Base-by-base conservation (phyloP, 441 rosid species). In the Populus trichocarpa region DNA sequence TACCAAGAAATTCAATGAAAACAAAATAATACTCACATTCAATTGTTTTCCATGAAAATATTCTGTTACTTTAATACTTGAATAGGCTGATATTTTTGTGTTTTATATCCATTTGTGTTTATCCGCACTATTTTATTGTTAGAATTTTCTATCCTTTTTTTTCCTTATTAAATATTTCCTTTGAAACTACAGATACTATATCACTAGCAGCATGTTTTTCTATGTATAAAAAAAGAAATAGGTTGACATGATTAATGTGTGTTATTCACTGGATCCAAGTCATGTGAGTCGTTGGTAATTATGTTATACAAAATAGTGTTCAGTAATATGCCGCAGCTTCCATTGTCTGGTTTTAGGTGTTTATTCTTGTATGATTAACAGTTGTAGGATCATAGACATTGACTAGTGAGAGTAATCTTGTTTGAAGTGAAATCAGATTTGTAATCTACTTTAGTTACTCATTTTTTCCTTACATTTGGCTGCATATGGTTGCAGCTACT, bases 401-500 rank as follows among this genome's bases (percentile, higher is more conserved):
- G 61, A 64, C n/a, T 20, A 26, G 64, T 26, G 26, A 67, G 20
- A 40, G 9, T 57, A 77, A 25, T 35, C 71, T 18, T n/a, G 71
- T 69, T 69, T 9, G 5, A 64, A 22, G 68, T 64, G 30, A 64
- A 64, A 64, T 64, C 30, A 26, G 26, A 26, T 6, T 25, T 23
- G 32, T 22, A 64, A 28, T 12, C 20, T n/a, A 69, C n/a, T 13
- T 75, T 1, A n/a, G 68, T 61, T 8, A 6, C 7, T 23, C 0
- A 36, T 20, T 46, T 3, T 11, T 12, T 65, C 50, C 23, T 36
- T 16, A 13, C 0, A 25, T 33, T 36, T 33, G 38, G 46, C 63
- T 80, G 78, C 25, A 67, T 67, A 8, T 79, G 71, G 36, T 67
- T 88, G 87, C 94, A 94, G 99, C 88, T 96, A 5, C 94, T 96